Base-by-base conservation (phyloP, 257 asterid species). In the Marsdenia floribunda region DNA sequence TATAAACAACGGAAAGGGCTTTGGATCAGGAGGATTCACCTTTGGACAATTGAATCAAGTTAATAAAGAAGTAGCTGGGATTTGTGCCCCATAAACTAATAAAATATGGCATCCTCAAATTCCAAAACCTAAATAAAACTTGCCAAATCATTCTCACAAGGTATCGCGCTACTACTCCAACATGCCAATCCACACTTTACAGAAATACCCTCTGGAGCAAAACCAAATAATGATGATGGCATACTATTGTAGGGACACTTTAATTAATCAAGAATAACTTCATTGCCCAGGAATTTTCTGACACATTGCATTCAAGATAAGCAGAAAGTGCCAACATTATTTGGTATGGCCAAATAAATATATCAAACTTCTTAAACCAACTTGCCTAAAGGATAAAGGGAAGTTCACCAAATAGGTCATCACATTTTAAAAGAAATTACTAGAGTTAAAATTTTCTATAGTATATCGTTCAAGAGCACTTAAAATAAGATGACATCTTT, bases 11-110 rank as follows among this genome's bases (percentile, higher is more conserved):
- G 98, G 99, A 82, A 94, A 94, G 55, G 88, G 86, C 88, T 86
- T 88, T 3, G 97, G 89, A 61, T 92, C 97, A 3, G 90, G 82
- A 49, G 99, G 99, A 75, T 90, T 94, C 72, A 98, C 99, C 99
- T 94, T 92, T 87, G 87, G 65, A 79, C 82, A 44, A 76, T 61
- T 44, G 68, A 35, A 80, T 77, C 37, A 58, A 53, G 74, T 85
- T 75, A 79, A 74, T 71, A 69, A 68, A 53, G 55, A 66, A 54
- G 22, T 12, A 59, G 68, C 10, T 2, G 42, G 3, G 33, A 7
- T 59, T 37, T 29, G 33, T 49, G 71, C 57, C 38, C 6, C 2
- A 63, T 50, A 54, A 4, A 58, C 76, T 58, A 74, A 38, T 38
- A n/a, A 57, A 60, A 9, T 64, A 26, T 49, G 35, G 71, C 59